phyloP scores from a whole-genome alignment of 805 yeast genomes.

The Brettanomyces custersianus region DNA sequence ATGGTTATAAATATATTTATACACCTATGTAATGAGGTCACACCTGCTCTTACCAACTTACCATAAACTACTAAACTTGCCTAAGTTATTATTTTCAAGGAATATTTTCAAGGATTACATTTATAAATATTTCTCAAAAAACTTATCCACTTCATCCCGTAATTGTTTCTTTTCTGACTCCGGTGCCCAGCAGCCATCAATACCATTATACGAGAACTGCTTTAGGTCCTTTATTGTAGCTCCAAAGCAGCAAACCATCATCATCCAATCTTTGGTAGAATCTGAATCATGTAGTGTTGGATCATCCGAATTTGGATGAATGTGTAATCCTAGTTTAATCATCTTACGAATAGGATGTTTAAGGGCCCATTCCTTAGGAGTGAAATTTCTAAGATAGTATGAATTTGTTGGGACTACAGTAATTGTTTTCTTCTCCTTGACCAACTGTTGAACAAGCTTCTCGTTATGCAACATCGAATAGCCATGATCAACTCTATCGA shows the following conservation, averaged over 20 bases:
- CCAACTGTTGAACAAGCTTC: slow-evolving; percentile 16
- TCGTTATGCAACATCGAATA: slow-evolving; percentile 23
- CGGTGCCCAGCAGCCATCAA: slow-evolving; percentile 23
- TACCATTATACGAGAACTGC: slow-evolving; percentile 18
- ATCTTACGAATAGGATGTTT: slow-evolving; percentile 24
- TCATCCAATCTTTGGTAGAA: slow-evolving; percentile 23
- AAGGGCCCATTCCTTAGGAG: slow-evolving; percentile 22
- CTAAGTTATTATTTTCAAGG: too few species aligned
- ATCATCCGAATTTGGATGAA: slow-evolving; percentile 26
- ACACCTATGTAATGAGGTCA: too few species aligned
- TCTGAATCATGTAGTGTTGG: slow-evolving; percentile 24
- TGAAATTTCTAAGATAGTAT: slow-evolving; percentile 21
- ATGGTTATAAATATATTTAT: slow-evolving; percentile 6
- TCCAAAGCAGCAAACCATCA: slow-evolving; percentile 25
- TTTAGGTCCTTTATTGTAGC: slow-evolving; percentile 15
- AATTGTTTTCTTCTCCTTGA: slow-evolving; percentile 13
- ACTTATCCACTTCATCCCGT: slow-evolving; percentile 6
- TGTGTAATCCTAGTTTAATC: slow-evolving; percentile 18
- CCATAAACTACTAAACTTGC: too few species aligned
- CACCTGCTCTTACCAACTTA: too few species aligned
- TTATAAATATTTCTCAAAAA: slow-evolving; percentile 1
- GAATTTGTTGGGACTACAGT: slow-evolving; percentile 26
- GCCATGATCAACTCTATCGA: slow-evolving; percentile 24
- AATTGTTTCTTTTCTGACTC: slow-evolving; percentile 12
- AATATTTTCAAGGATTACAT: too few species aligned